Base-by-base conservation (phyloP, 192 early-diverging fungal genomes). In the Umbelopsis sp. region DNA sequence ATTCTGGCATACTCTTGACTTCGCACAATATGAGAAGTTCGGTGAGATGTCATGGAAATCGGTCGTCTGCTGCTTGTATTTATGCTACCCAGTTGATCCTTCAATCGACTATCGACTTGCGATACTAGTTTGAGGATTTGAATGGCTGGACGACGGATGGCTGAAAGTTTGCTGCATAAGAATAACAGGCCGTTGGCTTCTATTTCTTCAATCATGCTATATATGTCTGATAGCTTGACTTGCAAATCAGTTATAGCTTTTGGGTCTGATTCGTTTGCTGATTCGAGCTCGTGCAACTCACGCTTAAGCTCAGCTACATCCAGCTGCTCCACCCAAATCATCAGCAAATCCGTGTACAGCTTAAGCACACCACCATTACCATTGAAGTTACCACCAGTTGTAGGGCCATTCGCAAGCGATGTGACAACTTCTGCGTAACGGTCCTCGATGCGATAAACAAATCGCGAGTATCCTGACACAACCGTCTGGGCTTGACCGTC, bases 101-200 rank as follows among this genome's bases (percentile, higher is more conserved):
- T 49, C 45, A 90, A 46, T 37, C 67, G 25, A 7, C 71, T 71
- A 15, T 90, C 87, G 18, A 93, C 80, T 20, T 82, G 64, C 9
- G 82, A 77, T 4, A 83, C 82, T 12, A 85, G 51, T 41, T 85
- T 76, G 23, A 95, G 64, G 15, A 93, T 81, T 16, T 84, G 71
- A 20, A 92, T 81, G 16, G 88, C 93, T 16, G 80, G 77, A 21
- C 82, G 74, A 30, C 93, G 87, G 21, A 93, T 84, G 1, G 70
- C 47, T 35, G 85, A 77, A 8, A 79, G 79, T 20, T 78, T 81
- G 25, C 82, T 88, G 55, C 85, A 91, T 33, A 96, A 74, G 58
- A 89, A 92, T 8, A 93, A 72, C 20, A 96, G 71, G 0, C 93
- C 94, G 27, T 86, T 84, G 11, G 83, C 83, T 75, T 96, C 94